Evolutionary conservation across 2,329 filamentous ascomycete species (phyloP).

Genomic region (Fusarium proliferatum): DNA sequence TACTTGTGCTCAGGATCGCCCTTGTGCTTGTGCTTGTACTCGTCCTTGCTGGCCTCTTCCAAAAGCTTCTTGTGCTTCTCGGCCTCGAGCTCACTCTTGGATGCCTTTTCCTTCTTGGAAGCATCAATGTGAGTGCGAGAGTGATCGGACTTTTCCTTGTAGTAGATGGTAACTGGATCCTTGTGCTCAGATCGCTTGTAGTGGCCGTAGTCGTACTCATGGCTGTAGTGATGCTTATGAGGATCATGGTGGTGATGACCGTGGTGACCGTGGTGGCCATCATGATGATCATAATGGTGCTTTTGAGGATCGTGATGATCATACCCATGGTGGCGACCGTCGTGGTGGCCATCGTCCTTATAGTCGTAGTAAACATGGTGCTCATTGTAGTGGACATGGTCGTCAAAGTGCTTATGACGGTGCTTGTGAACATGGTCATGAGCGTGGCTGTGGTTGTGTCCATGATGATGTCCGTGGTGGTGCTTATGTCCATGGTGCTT

Average conservation of each 20-base stretch:
- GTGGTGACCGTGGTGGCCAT: not conserved
- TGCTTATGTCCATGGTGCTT: not conserved
- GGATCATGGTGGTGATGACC: not conserved
- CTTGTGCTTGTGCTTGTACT: constrained; percentile 7
- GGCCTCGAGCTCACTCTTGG: not conserved
- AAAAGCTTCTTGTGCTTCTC: not conserved
- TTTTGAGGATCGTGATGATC: not conserved
- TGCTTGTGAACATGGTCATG: not conserved
- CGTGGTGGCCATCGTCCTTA: not conserved
- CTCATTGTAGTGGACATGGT: not conserved
- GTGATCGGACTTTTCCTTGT: not conserved
- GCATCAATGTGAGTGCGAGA: not conserved
- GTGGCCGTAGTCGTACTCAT: not conserved
- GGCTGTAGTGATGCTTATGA: not conserved
- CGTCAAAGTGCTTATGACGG: constrained; percentile 1
- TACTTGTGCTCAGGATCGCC: not conserved
- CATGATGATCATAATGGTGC: not conserved
- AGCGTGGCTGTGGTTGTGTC: not conserved
- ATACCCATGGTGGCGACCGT: not conserved
- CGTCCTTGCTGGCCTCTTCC: not conserved
- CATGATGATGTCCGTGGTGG: not conserved
- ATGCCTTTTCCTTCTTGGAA: not conserved
- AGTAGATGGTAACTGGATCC: not conserved
- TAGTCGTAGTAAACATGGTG: not conserved
- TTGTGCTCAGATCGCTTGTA: not conserved